Evolutionary conservation across 768 basidiomycete species (phyloP), one percentile per base, ranked within the genome.

Genomic region (Termitomyces sp.): DNA sequence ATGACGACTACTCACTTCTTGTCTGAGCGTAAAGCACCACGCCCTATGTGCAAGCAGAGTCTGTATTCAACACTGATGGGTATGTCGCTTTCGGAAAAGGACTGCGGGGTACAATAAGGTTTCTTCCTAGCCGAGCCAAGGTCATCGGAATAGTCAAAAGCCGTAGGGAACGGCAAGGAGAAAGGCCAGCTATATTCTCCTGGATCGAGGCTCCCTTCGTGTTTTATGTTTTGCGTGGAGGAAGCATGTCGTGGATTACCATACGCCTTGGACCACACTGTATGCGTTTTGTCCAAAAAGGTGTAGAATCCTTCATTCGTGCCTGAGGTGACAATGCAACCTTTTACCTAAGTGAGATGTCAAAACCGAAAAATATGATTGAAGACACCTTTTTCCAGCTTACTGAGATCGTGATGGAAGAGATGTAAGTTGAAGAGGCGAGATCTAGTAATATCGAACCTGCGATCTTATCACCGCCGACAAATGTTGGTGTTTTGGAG

Each of bases 171-270:
- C 3, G 70, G 60, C 57, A 79, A 72, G 4, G 73, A 71, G 57
- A 78, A 77, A 6, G 75, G 73, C 73, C 75, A 77, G 0, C 63
- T 65, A 54, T 76, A 76, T 30, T 67, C 64, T 22, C 78, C 77
- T 9, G 54, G 59, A 33, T 58, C 59, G 22, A 60, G 31, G 22
- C 59, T 60, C 37, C 68, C 61, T 33, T 57, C 45, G 24, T 62
- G 53, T 61, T 66, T 54, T 22, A 55, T 24, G 55, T 47, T 39
- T 41, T 46, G 50, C 42, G 60, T 56, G 51, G 45, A 61, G 20
- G 61, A 61, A 16, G 65, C 59, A 4, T 65, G 53, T 12, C 69
- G 68, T 33, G 74, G 73, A 41, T 74, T 69, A 4, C 71, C 72
- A 31, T 66, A 54, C 15, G 66, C 62, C 46, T 74, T 74, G 18